Conservation (phyloP, 306 rosid genomes). For the Dicorynia guianensis region DNA sequence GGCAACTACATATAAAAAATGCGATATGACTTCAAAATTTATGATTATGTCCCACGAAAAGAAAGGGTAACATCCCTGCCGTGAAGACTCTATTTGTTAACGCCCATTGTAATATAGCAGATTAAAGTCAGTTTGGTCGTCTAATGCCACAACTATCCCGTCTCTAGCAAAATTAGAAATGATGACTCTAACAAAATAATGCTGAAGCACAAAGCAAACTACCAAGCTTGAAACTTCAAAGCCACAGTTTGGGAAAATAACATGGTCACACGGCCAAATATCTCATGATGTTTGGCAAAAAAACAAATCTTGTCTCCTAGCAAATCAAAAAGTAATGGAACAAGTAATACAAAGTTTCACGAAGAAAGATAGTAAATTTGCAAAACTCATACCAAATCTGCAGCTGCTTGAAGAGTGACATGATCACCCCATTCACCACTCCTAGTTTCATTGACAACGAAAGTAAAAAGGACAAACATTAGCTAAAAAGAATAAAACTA, state of each 20-base stretch:
- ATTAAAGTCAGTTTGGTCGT: constrained; percentile 11
- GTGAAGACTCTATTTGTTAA: not conserved
- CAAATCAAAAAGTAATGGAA: constrained; percentile 1
- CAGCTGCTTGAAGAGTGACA: constrained; percentile 88
- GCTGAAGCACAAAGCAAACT: constrained; percentile 28
- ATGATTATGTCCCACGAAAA: not conserved
- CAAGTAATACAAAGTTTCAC: constrained; percentile 24
- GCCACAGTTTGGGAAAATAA: constrained; percentile 22
- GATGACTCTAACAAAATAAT: constrained; percentile 25
- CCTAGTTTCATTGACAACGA: constrained; percentile 53
- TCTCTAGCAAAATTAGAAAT: not conserved
- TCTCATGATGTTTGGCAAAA: constrained; percentile 18
- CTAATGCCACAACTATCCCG: constrained; percentile 33
- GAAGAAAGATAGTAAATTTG: constrained; percentile 1
- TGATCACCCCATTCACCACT: constrained; percentile 94
- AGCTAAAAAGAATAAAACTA: not conserved
- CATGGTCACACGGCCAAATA: not conserved
- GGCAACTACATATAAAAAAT: not conserved
- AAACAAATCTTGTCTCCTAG: not conserved
- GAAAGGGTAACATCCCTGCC: not conserved
- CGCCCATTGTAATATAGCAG: constrained; percentile 1
- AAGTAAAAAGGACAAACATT: constrained; percentile 16
- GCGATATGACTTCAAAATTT: constrained; percentile 18
- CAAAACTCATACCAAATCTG: constrained; percentile 62
- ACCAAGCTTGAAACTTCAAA: constrained; percentile 24